phyloP scores from a whole-genome alignment of 2,329 filamentous ascomycete species.

The Trichoderma citrinoviride region DNA sequence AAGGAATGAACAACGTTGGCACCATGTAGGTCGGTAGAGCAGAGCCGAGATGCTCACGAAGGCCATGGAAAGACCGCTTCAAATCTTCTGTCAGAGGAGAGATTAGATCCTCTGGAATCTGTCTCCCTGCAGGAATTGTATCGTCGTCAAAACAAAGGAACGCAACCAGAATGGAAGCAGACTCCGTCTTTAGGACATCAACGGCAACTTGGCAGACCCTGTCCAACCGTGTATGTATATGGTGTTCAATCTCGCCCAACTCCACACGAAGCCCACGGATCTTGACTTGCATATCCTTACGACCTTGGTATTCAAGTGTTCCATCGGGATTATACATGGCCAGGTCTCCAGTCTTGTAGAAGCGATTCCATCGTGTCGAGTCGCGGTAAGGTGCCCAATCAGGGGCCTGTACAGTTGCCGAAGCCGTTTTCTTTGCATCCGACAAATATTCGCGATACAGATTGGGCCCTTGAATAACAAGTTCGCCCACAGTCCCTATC shows the following conservation, averaged over 20 bases:
- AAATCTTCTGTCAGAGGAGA: neutral
- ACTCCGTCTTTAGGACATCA: conserved; percentile 10
- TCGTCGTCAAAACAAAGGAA: conserved; percentile 10
- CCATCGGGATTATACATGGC: conserved; percentile 5
- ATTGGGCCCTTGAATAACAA: conserved; percentile 16
- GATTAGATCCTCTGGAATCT: neutral
- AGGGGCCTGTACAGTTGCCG: neutral
- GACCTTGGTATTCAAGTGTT: neutral
- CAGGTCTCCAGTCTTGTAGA: conserved; percentile 18
- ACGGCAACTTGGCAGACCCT: conserved; percentile 16
- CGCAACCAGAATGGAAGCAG: neutral
- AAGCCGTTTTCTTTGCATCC: conserved; percentile 1
- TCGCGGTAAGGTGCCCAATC: neutral
- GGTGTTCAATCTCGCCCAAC: conserved; percentile 14
- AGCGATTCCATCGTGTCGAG: neutral
- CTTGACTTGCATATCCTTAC: conserved; percentile 7
- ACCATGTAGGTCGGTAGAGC: conserved; percentile 16
- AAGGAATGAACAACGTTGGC: conserved; percentile 4
- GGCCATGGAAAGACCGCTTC: neutral
- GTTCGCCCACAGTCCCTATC: conserved; percentile 12
- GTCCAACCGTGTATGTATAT: neutral
- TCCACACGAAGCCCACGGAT: conserved; percentile 10
- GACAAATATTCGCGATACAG: conserved; percentile 11
- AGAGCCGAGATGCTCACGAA: neutral
- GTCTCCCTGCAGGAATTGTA: neutral